Evolutionary conservation across 805 yeast species (phyloP).

Genomic region (Candida caryicola): DNA sequence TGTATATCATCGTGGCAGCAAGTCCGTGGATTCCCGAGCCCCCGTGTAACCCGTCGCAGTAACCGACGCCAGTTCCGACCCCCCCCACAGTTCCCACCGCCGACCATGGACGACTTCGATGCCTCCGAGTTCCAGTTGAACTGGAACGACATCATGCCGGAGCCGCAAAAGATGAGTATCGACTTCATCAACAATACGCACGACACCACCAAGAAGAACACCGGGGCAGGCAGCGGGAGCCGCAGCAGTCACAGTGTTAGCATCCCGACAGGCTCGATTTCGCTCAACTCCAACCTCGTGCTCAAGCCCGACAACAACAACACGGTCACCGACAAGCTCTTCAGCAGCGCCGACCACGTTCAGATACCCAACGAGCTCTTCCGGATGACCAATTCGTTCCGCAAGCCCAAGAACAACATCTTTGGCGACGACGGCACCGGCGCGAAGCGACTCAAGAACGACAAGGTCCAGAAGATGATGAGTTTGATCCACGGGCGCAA

Average conservation of each 20-base stretch:
- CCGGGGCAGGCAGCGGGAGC: not conserved
- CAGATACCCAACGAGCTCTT: conserved; percentile 29
- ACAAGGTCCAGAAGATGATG: conserved; percentile 38
- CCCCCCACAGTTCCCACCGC: not conserved
- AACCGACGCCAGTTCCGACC: not conserved
- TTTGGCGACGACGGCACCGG: conserved; percentile 6
- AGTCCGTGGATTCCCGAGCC: conserved; percentile 6
- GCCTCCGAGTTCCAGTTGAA: conserved; percentile 20
- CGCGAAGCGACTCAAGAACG: conserved; percentile 26
- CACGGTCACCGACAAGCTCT: not conserved
- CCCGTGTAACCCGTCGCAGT: too few species aligned
- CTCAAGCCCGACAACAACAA: conserved; percentile 1
- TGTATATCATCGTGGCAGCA: conserved; percentile 20
- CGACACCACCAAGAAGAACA: conserved; percentile 1
- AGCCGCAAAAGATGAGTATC: conserved; percentile 3
- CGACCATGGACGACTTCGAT: conserved; percentile 8
- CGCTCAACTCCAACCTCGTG: not conserved
- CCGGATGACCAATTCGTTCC: conserved; percentile 19
- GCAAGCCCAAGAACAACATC: conserved; percentile 4
- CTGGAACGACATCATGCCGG: conserved; percentile 15
- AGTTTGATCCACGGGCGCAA: conserved; percentile 28
- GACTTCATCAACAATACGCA: conserved; percentile 4
- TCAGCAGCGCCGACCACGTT: not conserved
- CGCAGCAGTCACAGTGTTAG: not conserved
- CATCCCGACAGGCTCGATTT: not conserved